Base-by-base conservation (phyloP, 257 asterid species). In the Rubia yunnanensis region DNA sequence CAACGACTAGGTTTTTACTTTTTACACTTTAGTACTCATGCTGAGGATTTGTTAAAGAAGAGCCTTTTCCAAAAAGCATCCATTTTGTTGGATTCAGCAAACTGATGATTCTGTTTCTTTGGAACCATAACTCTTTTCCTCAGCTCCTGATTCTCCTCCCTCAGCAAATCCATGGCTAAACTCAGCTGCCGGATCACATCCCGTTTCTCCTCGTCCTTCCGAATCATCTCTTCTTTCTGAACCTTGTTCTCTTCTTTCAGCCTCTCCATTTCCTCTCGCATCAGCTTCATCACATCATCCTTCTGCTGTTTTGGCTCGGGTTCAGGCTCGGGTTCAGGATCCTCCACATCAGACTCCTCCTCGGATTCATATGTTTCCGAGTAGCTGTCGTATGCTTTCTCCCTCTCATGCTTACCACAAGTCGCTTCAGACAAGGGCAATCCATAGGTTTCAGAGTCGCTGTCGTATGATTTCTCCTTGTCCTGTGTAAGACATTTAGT, bases 191-290 rank as follows among this genome's bases (percentile, higher is more conserved):
- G 79, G 36, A 89, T 89, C 50, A 86, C 98, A 44, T 89, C 96
- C 50, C 95, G 76, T 66, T 92, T 89, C 84, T 89, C 96, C 57
- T 89, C 98, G 57, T 92, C 98, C 76, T 92, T 89, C 63, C 78
- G 82, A 74, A 34, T 46, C 14, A 92, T 81, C 50, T 77, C 68
- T 73, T 75, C 79, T 63, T 79, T 75, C 48, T 83, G 92, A 57
- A 73, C 67, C 82, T 62, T 54, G 50, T 76, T 85, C 64, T 88
- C 89, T 72, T 79, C 86, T 69, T 66, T 59, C 41, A 92, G 91
- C 30, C 63, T 82, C 79, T 78, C 82, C 24, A 85, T 65, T 71
- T 85, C 94, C 52, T 82, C 86, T 44, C 4, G 50, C 74, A 67
- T 77, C 71, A 85, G 62, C 78, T 73, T 70, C 63, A 35, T 26